These are phyloP conservation scores for Globisporangium cystogenes DNA, from an alignment of 352 stramenopile genomes.

Conservation along the genomic window DNA sequence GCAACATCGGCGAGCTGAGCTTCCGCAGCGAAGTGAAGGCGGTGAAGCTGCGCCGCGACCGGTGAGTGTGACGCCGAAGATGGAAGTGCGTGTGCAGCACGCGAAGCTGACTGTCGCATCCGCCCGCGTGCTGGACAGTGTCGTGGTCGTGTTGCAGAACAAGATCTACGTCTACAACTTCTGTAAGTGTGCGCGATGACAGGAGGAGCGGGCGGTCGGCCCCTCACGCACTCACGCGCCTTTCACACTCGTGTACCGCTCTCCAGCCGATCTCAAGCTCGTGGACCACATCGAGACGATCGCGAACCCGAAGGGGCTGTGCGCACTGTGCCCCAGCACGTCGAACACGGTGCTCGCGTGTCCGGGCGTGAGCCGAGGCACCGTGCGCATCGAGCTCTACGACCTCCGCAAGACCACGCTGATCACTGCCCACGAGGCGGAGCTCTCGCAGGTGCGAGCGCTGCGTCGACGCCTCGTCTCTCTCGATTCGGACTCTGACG, in stretches of 20 bases:
- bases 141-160: conserved; percentile 96
- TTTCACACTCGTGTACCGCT: not conserved
- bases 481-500: not conserved
- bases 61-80: conserved; percentile 24
- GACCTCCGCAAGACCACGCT: conserved; percentile 93
- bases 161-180: conserved; percentile 99
- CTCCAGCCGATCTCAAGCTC: conserved; percentile 92
- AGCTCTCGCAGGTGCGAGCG: conserved; percentile 72
- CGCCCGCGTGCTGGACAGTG: conserved; percentile 28
- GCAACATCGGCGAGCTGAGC: conserved; percentile 96
- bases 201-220: no score
- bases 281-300: conserved; percentile 98
- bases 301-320: conserved; percentile 95
- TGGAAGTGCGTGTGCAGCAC: not conserved
- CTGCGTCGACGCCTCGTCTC: no score
- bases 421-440: conserved; percentile 95
- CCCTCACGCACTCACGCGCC: not conserved
- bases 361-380: conserved; percentile 86
- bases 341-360: conserved; percentile 95
- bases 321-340: conserved; percentile 91
- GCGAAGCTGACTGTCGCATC: not conserved
- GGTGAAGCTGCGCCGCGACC: conserved; percentile 94
- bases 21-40: conserved; percentile 97
- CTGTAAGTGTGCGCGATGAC: conserved; percentile 28
- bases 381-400: conserved; percentile 97